Base-by-base conservation (phyloP, 805 yeast genomes). In the Saccharomyces kudriavzevii region DNA sequence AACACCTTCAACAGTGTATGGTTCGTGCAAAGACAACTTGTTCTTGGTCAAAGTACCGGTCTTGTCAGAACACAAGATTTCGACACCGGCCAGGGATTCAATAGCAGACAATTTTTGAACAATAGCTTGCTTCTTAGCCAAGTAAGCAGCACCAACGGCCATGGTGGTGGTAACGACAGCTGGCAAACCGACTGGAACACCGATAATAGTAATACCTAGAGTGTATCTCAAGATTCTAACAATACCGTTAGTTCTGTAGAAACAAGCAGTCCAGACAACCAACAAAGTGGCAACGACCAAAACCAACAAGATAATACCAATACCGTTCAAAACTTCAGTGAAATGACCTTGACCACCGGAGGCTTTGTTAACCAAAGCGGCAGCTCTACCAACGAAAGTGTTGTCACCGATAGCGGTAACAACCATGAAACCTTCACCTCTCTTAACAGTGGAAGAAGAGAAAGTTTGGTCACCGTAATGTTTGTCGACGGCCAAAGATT, bases 81-180 rank as follows among this genome's bases (percentile, higher is more conserved):
- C 96, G 70, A 90, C 97, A 84, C 96, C 96, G 63, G 96, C 97
- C 66, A 90, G 80, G 59, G 96, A 89, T 79, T 90, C 97, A 78
- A 90, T 90, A 64, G 97, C 97, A 74, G 96, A 87, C 71, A 90
- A 81, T 75, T 91, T 91, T 78, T 90, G 97, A 69, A 90, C 97
- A 81, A 90, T 90, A 65, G 97, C 97, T 78, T 89, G 89, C 78
- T 89, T 90, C 82, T 89, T 87, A 69, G 97, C 97, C 70, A 90
- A 80, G 85, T 89, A 89, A 71, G 97, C 96, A 74, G 97, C 97
- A 84, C 97, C 97, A 76, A 91, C 97, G 75, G 97, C 97, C 97
- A 90, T 89, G 74, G 97, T 90, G 69, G 96, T 90, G 80, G 97
- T 90, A 65, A 90, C 96, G 70, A 90, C 97, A 74, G 96, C 97